Evolutionary conservation across 257 asterid species (phyloP), one percentile per base, ranked within the genome.

Genomic region (Plectranthus barbatus): DNA sequence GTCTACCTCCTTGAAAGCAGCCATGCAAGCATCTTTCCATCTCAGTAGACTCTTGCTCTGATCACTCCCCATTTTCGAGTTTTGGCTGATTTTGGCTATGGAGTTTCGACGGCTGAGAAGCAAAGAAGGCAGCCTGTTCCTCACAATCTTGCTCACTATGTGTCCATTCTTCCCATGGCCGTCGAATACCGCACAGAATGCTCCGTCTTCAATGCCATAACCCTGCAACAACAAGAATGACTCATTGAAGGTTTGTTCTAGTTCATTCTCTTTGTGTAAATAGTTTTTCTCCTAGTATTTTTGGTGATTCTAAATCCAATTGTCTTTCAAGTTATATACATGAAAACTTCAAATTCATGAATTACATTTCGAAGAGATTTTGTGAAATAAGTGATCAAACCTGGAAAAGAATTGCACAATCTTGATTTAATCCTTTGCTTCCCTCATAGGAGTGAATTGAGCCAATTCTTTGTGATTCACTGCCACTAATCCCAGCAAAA

Each of bases 131-230:
- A 91, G 57, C 73, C 81, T 71, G 68, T 91, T 83, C 54, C 91
- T 77, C 67, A 84, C 96, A 57, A 83, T 48, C 51, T 75, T 77
- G 83, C 96, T 86, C 52, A 84, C 82, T 11, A 52, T 68, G 47
- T 88, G 95, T 31, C 98, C 98, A 63, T 80, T 77, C 39, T 66
- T 31, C 0, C 98, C 98, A 79, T 91, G 96, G 33, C 98, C 98
- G 69, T 91, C 98, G 64, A 88, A 91, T 7, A 91, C 88, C 17
- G 80, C 96, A 52, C 87, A 56, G 2, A 86, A 67, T 3, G 34
- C 78, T 70, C 96, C 95, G 60, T 81, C 81, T 62, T 82, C 90
- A 23, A 69, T 71, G 41, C 91, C 96, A 60, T 82, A 91, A 2
- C 95, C 91, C 97, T 87, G 72, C 49, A 21, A 31, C 7, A 31